Evolutionary conservation across 2,329 filamentous ascomycete genomes (phyloP).

Genomic region (Talaromyces sp.): DNA sequence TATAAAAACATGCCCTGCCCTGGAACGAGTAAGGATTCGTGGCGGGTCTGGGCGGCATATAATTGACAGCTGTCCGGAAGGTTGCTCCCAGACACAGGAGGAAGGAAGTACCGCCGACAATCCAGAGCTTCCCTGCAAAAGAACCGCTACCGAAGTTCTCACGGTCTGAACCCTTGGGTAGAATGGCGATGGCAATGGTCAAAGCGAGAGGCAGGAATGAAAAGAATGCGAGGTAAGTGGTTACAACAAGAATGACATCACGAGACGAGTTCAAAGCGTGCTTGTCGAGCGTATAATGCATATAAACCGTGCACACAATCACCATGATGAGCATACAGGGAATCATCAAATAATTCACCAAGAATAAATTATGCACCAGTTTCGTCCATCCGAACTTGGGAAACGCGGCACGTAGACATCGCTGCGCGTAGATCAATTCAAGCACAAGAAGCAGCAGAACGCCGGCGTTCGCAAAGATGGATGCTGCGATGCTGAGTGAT

Average conservation of each 20-base stretch:
- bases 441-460: slow-evolving; percentile 70
- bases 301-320: slow-evolving; percentile 60
- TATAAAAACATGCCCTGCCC: slow-evolving; percentile 67
- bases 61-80: slow-evolving; percentile 61
- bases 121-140: slow-evolving; percentile 60
- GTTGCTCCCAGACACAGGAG: slow-evolving; percentile 64
- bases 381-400: slow-evolving; percentile 65
- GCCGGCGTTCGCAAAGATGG: slow-evolving; percentile 67
- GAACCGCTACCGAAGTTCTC: slow-evolving; percentile 64
- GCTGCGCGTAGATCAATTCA: slow-evolving; percentile 72
- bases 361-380: slow-evolving; percentile 50
- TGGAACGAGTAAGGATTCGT: slow-evolving; percentile 64
- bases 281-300: slow-evolving; percentile 60
- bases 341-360: slow-evolving; percentile 55
- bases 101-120: slow-evolving; percentile 55
- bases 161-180: slow-evolving; percentile 37
- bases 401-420: slow-evolving; percentile 68
- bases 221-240: slow-evolving; percentile 58
- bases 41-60: slow-evolving; percentile 46
- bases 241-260: slow-evolving; percentile 59
- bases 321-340: slow-evolving; percentile 58
- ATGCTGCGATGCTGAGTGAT: slow-evolving; percentile 52
- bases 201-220: slow-evolving; percentile 63
- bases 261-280: slow-evolving; percentile 51
- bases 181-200: slow-evolving; percentile 44